Base-by-base conservation (phyloP, 768 basidiomycete genomes). In the Mycena floridula region DNA sequence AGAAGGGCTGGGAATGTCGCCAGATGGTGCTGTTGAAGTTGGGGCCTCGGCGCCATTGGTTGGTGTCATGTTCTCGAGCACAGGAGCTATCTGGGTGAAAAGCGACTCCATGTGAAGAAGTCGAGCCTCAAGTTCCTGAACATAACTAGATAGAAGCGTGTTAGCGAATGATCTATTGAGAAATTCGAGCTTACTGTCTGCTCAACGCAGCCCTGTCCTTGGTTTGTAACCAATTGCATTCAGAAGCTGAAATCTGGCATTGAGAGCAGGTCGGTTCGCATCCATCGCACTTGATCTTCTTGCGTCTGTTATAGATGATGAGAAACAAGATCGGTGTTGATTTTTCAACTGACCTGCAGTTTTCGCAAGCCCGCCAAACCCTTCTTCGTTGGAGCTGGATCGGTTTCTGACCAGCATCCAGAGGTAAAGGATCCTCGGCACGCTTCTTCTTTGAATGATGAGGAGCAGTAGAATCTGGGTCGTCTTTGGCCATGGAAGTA, bases 231-330 rank as follows among this genome's bases (percentile, higher is more conserved):
- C 89, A 92, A 36, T 85, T 88, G 58, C 89, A 92, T 53, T 81
- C 77, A 1, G 85, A 83, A 37, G 79, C 80, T 6, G 87, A 84
- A 35, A 77, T 67, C 15, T 77, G 60, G 58, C 89, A 92, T 57
- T 91, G 89, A 0, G 86, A 83, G 54, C 89, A 92, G 9, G 82
- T 85, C 11, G 89, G 89, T 59, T 92, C 89, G 55, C 70, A 77
- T 51, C 89, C 89, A 67, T 92, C 89, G 64, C 89, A 92, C 62
- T 92, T 92, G 60, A 92, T 90, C 74, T 92, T 92, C 78, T 91
- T 91, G 52, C 88, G 81, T 50, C 89, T 89, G 61, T 25, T 42
- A 35, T 46, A 30, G 57, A 49, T 43, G 22, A 22, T 20, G 38
- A 39, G 38, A 3, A 11, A 20, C 4, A 26, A 26, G 40, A 53